phyloP scores from a whole-genome alignment of 2,329 filamentous ascomycete species.

The Talaromyces sp. region DNA sequence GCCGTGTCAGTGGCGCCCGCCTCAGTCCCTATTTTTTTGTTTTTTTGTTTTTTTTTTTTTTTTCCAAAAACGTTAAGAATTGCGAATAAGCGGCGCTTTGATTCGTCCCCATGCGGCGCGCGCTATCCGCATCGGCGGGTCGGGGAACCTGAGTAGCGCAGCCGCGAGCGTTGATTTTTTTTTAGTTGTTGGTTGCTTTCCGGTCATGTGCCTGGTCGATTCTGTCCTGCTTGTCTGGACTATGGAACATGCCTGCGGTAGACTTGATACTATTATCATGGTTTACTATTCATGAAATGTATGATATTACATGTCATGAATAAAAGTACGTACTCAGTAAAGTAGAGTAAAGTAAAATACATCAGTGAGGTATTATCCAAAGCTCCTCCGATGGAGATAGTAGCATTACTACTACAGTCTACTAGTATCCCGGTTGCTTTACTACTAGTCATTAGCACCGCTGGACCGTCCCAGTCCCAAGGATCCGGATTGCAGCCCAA shows the following conservation, averaged over 20 bases:
- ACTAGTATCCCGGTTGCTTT: neutral
- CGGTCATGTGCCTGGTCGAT: neutral
- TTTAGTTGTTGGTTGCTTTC: neutral
- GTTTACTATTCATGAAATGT: too few species aligned
- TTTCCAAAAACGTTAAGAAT: neutral
- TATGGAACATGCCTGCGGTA: too few species aligned
- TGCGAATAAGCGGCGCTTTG: neutral
- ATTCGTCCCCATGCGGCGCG: neutral
- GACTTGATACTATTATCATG: too few species aligned
- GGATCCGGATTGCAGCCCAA: neutral
- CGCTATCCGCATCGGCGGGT: neutral
- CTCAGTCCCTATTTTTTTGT: too few species aligned
- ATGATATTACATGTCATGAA: neutral
- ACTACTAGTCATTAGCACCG: too few species aligned
- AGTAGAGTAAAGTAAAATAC: neutral
- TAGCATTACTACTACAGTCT: too few species aligned
- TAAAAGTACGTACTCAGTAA: too few species aligned
- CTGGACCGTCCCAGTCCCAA: neutral
- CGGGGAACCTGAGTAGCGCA: neutral
- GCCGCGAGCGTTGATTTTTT: neutral
- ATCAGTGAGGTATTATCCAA: neutral
- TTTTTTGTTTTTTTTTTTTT: too few species aligned
- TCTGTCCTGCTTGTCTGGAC: neutral
- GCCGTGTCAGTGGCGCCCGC: neutral
- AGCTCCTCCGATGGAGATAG: neutral